Percentiles rank a stretch among this genome's conserved stretches.
These are phyloP conservation scores for Sclerotinia spermophila DNA, from an alignment of 2,329 filamentous ascomycete species.

Conservation along the genomic window DNA sequence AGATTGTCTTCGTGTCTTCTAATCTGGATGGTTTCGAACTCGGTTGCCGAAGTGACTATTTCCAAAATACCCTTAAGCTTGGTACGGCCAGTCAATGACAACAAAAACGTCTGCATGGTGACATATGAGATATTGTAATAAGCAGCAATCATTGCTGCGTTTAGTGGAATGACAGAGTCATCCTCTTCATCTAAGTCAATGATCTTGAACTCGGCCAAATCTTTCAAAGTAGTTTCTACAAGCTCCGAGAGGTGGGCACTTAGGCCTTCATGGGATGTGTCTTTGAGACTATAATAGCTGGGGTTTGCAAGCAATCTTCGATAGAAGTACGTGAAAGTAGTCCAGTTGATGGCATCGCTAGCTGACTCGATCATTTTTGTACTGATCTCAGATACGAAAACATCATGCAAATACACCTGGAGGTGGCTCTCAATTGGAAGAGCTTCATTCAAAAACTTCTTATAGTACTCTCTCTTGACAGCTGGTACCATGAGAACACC, in stretches of 20 bases:
- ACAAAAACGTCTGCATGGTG: constrained; percentile 97
- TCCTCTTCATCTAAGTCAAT: constrained; percentile 95
- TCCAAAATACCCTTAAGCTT: constrained; percentile 97
- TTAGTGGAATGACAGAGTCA: constrained; percentile 81
- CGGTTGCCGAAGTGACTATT: constrained; percentile 93
- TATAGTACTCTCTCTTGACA: constrained; percentile 96
- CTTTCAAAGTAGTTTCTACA: constrained; percentile 87
- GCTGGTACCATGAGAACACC: constrained; percentile 96
- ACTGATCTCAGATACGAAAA: constrained; percentile 95
- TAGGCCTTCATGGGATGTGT: constrained; percentile 87
- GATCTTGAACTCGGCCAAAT: constrained; percentile 88
- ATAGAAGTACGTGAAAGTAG: constrained; percentile 98
- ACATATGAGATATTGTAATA: constrained; percentile 99
- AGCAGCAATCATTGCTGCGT: constrained; percentile 95
- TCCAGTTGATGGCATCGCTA: constrained; percentile 97
- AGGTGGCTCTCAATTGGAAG: constrained; percentile 93
- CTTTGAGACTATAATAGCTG: constrained; percentile 88
- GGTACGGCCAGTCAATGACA: constrained; percentile 82
- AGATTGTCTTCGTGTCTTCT: constrained; percentile 86
- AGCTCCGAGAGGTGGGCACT: constrained; percentile 92
- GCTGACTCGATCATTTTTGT: constrained; percentile 93
- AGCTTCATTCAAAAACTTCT: constrained; percentile 96
- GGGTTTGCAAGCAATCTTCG: constrained; percentile 90
- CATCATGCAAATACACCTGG: constrained; percentile 87
- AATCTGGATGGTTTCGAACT: constrained; percentile 94